Evolutionary conservation across 208 protist genomes (phyloP), one percentile per base, ranked within the genome.

Genomic region (Porcisia deanei): DNA sequence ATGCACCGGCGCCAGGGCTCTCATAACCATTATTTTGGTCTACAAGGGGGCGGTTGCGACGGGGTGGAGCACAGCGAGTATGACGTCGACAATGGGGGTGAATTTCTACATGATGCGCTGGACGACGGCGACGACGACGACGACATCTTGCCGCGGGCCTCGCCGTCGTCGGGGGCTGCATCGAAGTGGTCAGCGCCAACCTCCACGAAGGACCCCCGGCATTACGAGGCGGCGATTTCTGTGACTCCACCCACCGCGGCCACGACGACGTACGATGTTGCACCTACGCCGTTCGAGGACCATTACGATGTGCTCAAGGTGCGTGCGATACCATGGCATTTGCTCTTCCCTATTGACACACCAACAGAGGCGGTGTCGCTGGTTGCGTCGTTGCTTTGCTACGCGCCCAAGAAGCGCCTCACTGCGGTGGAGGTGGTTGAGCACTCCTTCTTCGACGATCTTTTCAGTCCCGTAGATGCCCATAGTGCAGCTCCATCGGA

Each of bases 391-490:
- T 82, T 99, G 53, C 90, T 99, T 20, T 85, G 92, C 34, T 99
- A 99, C 85, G 94, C 98, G 53, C 98, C 98, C 58, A 81, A 92
- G 53, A 89, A 99, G 77, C 92, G 99, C n/a, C 86, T 99, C 7
- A 99, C 98, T 7, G 98, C 98, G 7, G 84, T 86, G 53, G 98
- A 99, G 86, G 98, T 99, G 3, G 97, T 99, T 81, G 85, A 96
- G 43, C 99, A 99, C 84, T 85, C 96, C 30, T 99, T 99, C 81
- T 99, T 99, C 75, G 94, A 97, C 65, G 88, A 95, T 12, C 78
- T 99, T 4, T 93, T 97, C 58, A 52, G 86, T 8, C 77, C 96
- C 43, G 87, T 73, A 60, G 72, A 30, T 25, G 43, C 53, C 1
- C 20, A 52, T 49, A 3, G 72, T 53, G 25, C 70, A 39, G 16